These are phyloP conservation scores for Tremellales sp. DNA, from an alignment of 1,284 basidiomycete genomes.

Conservation along the genomic window DNA sequence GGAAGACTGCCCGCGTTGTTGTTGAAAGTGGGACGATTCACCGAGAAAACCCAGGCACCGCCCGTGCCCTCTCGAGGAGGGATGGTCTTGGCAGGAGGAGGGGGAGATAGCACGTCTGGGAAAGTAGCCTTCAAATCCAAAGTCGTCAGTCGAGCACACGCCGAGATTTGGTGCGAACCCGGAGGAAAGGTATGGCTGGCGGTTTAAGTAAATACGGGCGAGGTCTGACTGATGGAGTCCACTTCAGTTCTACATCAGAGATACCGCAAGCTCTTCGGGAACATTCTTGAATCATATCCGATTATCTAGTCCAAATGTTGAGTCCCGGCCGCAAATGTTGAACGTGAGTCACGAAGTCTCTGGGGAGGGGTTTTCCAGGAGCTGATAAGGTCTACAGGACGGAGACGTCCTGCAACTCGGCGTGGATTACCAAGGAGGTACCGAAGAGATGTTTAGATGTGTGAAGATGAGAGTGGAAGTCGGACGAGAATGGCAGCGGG, in stretches of 20 bases:
- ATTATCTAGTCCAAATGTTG: conserved; percentile 75
- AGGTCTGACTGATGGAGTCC: conserved; percentile 51
- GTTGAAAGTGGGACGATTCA: conserved; percentile 87
- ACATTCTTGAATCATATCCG: conserved; percentile 96
- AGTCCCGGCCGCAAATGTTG: conserved; percentile 72
- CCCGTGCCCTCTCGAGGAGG: conserved; percentile 2
- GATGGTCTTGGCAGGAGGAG: conserved; percentile 40
- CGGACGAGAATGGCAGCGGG: conserved; percentile 81
- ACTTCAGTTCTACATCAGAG: conserved; percentile 73
- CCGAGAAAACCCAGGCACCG: conserved; percentile 54
- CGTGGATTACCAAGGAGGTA: conserved; percentile 96
- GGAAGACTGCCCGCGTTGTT: conserved; percentile 55
- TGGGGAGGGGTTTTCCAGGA: neutral
- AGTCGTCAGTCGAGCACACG: conserved; percentile 90
- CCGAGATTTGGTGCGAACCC: conserved; percentile 80
- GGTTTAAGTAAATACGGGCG: neutral
- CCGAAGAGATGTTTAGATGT: conserved; percentile 95
- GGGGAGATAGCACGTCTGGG: conserved; percentile 62
- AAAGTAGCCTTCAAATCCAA: conserved; percentile 95
- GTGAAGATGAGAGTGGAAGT: conserved; percentile 93
- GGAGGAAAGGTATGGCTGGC: conserved; percentile 52
- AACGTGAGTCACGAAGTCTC: conserved; percentile 49
- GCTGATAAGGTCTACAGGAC: conserved; percentile 52
- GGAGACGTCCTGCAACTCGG: conserved; percentile 94
- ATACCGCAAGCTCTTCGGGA: conserved; percentile 85